Conservation (phyloP, 164 flowering plant species). For the Aristolochia fimbriata region DNA sequence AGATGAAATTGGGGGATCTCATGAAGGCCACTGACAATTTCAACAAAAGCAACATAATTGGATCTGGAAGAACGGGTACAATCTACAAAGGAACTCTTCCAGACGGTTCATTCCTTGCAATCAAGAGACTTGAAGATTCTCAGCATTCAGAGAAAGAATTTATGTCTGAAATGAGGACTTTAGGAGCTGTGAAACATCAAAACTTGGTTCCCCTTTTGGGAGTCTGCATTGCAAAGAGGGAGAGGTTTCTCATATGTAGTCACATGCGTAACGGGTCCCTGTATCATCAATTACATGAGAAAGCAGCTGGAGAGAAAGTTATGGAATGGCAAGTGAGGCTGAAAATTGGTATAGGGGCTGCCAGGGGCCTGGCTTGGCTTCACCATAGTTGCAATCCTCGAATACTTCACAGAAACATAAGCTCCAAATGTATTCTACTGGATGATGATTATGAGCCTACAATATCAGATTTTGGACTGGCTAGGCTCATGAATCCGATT, state of each 20-base stretch:
- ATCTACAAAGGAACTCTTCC: slow-evolving; percentile 15
- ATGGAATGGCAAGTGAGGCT: slow-evolving; percentile 18
- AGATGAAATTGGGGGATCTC: slow-evolving; percentile 15
- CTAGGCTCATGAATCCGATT: slow-evolving; percentile 18
- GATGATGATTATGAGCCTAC: slow-evolving; percentile 16
- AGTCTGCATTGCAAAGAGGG: slow-evolving; percentile 23
- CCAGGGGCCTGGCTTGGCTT: slow-evolving; percentile 21
- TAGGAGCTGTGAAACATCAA: slow-evolving; percentile 12
- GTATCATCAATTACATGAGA: slow-evolving; percentile 15
- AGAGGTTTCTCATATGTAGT: slow-evolving; percentile 28
- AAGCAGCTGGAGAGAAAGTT: background rate
- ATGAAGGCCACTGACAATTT: slow-evolving; percentile 19
- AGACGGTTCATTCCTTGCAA: slow-evolving; percentile 15
- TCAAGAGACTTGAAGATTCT: slow-evolving; percentile 17
- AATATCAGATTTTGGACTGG: slow-evolving; percentile 18
- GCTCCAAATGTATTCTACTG: slow-evolving; percentile 17
- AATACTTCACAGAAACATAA: slow-evolving; percentile 16
- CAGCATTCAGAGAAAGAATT: slow-evolving; percentile 16
- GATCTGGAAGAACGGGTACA: slow-evolving; percentile 18
- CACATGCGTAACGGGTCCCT: slow-evolving; percentile 26
- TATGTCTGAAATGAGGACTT: slow-evolving; percentile 15
- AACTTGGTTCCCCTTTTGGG: slow-evolving; percentile 25
- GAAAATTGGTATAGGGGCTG: slow-evolving; percentile 13
- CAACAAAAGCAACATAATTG: slow-evolving; percentile 13
- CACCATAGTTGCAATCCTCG: slow-evolving; percentile 17